Conservation (phyloP, 495 filamentous ascomycete genomes). For the Cetradonia linearis region DNA sequence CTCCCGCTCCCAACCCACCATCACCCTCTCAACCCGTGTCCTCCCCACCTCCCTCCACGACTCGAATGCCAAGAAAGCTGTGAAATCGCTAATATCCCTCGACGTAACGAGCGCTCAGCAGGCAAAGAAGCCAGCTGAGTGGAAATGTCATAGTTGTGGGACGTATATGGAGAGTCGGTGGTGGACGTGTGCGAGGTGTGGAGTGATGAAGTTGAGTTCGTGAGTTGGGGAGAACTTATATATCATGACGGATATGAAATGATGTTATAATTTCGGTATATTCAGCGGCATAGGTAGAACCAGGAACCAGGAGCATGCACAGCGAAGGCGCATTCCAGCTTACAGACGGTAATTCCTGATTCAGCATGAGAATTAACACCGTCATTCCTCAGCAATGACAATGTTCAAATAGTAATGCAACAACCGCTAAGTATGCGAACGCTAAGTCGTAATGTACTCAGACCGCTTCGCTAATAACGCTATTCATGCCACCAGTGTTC, state of each 20-base stretch:
- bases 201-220: constrained; percentile 54
- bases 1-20: constrained; percentile 33
- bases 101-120: constrained; percentile 31
- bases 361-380: background rate
- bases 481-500: background rate
- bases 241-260: background rate
- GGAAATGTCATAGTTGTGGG: constrained; percentile 60
- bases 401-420: background rate
- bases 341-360: background rate
- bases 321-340: constrained; percentile 13
- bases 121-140: constrained; percentile 44
- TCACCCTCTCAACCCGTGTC: constrained; percentile 6
- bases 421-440: background rate
- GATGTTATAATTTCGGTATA: background rate
- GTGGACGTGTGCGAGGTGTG: constrained; percentile 69
- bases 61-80: constrained; percentile 26
- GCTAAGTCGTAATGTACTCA: background rate
- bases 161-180: constrained; percentile 58
- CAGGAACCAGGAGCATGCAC: background rate
- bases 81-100: constrained; percentile 32
- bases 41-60: constrained; percentile 14
- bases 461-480: background rate
- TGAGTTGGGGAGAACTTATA: constrained; percentile 22
- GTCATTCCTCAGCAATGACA: background rate
- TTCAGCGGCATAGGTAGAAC: background rate